Evolutionary conservation across 768 basidiomycete species (phyloP), one percentile per base, ranked within the genome.

Genomic region (Tylopilus felleus): DNA sequence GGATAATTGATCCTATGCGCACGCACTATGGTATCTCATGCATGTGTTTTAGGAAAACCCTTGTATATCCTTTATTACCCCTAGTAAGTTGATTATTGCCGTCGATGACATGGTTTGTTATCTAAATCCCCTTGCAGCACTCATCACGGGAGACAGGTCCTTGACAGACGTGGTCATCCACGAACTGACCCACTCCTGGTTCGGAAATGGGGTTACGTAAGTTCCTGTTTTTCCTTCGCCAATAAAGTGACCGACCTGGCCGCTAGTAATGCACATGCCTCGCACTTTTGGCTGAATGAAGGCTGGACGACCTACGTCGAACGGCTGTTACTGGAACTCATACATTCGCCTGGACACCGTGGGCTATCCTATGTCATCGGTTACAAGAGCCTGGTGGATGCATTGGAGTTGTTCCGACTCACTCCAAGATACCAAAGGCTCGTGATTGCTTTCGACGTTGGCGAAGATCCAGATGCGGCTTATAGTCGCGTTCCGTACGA

Each of bases 221-320:
- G 77, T 65, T 1, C 19, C 75, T 8, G 1, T n/a, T 55, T 38
- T 23, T 40, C n/a, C 28, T 40, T 43, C 29, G 22, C 29, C 14
- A n/a, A 13, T n/a, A 35, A 13, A 23, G 17, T 13, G 29, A 19
- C 35, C 51, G 29, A 63, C n/a, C 13, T 3, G 8, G 4, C 29
- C 5, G 29, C 8, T 54, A 81, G 85, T 0, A 85, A 88, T 51
- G 85, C 86, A 0, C 72, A 90, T 58, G 83, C 88, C 0, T 80
- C 82, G 1, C 88, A 91, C 70, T 93, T 91, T 71, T 93, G 90
- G 89, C 80, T 93, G 41, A 94, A 93, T 64, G 90, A 95, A 74
- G 89, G 93, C 25, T 96, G 90, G 88, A 98, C 96, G 35, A 93
- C 90, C 0, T 98, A 95, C 65, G 85, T 91, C 28, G 96, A 98